Evolutionary conservation across 306 rosid genomes (phyloP).

Genomic region (Quillaja saponaria): DNA sequence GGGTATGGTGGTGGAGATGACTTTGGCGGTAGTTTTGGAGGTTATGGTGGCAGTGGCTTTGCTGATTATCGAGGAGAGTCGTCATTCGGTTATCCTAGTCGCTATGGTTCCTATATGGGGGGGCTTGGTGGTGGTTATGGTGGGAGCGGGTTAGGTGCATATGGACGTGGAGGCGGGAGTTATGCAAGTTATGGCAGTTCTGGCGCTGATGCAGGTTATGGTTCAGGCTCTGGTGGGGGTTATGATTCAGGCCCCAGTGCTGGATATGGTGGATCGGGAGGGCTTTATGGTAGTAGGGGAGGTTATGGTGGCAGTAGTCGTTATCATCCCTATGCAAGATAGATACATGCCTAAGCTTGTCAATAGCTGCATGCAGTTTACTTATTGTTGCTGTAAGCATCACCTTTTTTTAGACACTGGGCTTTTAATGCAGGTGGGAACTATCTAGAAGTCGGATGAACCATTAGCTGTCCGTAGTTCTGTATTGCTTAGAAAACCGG

Average conservation of each 20-base stretch:
- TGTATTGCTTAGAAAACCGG: constrained; percentile 40
- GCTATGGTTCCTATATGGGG: constrained; percentile 58
- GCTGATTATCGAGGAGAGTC: constrained; percentile 51
- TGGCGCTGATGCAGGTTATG: constrained; percentile 41
- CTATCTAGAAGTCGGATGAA: constrained; percentile 58
- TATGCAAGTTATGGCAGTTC: constrained; percentile 58
- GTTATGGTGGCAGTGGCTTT: constrained; percentile 47
- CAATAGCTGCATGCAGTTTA: constrained; percentile 55
- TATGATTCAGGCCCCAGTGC: too few relatives aligned
- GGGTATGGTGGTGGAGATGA: constrained; percentile 57
- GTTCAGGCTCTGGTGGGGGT: constrained; percentile 43
- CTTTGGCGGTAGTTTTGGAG: constrained; percentile 54
- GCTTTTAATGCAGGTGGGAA: constrained; percentile 50
- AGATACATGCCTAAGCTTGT: constrained; percentile 52
- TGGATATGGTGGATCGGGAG: constrained; percentile 55
- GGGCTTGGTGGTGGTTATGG: constrained; percentile 54
- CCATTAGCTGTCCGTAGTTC: constrained; percentile 44
- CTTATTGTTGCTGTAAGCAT: constrained; percentile 27
- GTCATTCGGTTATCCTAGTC: constrained; percentile 53
- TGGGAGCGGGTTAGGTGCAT: constrained; percentile 50
- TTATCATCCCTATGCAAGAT: constrained; percentile 60
- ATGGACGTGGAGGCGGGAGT: constrained; percentile 49
- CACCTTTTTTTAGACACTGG: constrained; percentile 41
- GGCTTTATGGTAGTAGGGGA: constrained; percentile 50
- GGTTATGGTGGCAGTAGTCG: constrained; percentile 59